Conservation (phyloP, 192 early-diverging fungal species). For the Coemansia javaensis region DNA sequence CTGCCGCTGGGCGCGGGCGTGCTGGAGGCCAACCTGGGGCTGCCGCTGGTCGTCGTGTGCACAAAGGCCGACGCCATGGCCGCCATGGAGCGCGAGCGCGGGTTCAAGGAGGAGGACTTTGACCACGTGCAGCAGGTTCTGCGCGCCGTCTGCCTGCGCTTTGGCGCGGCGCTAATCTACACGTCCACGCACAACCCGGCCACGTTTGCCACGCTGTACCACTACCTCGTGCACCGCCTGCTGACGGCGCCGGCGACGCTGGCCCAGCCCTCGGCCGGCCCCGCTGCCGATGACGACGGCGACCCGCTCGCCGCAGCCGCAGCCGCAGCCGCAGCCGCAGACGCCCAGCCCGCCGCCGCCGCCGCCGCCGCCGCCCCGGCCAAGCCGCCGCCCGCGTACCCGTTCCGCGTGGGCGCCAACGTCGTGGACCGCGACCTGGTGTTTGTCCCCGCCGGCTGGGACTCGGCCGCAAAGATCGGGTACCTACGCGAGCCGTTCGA, state of each 20-base stretch:
- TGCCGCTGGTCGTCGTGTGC: slow-evolving; percentile 87
- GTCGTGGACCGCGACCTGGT: slow-evolving; percentile 85
- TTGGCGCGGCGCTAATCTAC: slow-evolving; percentile 85
- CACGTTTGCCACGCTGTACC: slow-evolving; percentile 70
- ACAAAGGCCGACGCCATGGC: slow-evolving; percentile 72
- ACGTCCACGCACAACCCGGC: slow-evolving; percentile 74
- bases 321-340: neutral
- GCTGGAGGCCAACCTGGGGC: slow-evolving; percentile 78
- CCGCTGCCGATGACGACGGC: too few relatives aligned
- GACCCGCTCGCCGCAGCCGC: slow-evolving; percentile 4
- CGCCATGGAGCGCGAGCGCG: slow-evolving; percentile 72
- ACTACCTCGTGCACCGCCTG: slow-evolving; percentile 77
- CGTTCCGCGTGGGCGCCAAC: slow-evolving; percentile 66
- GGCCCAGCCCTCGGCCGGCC: too few relatives aligned
- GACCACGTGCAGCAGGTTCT: slow-evolving; percentile 93
- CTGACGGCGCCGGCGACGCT: slow-evolving; percentile 21
- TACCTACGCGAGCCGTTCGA: slow-evolving; percentile 72
- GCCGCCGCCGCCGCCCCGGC: neutral
- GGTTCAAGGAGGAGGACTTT: slow-evolving; percentile 87
- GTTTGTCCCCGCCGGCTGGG: slow-evolving; percentile 90
- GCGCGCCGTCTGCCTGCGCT: slow-evolving; percentile 86
- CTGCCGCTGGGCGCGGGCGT: slow-evolving; percentile 74
- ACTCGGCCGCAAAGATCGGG: slow-evolving; percentile 82
- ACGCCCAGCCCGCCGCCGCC: neutral
- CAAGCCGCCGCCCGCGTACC: slow-evolving; percentile 25